phyloP scores from a whole-genome alignment of 1,139 yeast genomes.

The Zygoascus hellenicus region DNA sequence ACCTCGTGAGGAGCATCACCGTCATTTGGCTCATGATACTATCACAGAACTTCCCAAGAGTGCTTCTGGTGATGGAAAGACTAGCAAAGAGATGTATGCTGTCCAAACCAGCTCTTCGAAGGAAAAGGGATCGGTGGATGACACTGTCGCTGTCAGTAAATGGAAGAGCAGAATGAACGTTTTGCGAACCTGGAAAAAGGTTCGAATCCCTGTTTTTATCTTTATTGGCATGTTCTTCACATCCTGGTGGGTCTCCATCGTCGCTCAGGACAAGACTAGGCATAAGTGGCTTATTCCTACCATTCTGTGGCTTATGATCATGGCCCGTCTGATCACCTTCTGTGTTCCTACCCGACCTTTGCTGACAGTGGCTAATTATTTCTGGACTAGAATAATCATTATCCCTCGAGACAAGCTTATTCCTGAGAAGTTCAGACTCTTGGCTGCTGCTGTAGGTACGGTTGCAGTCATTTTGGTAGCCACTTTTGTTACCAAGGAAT shows the following conservation, averaged over 20 bases:
- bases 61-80: conserved; percentile 17
- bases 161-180: conserved; percentile 1
- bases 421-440: conserved; percentile 41
- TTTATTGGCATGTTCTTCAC: conserved; percentile 45
- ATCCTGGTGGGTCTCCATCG: conserved; percentile 60
- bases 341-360: conserved; percentile 42
- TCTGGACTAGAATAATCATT: conserved; percentile 43
- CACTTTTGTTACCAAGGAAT: conserved; percentile 51
- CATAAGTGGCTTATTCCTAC: conserved; percentile 62
- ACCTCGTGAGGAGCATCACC: conserved; percentile 18
- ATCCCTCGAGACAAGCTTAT: conserved; percentile 37
- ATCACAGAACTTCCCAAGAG: conserved; percentile 15
- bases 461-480: conserved; percentile 48
- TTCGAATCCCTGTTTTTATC: conserved; percentile 28
- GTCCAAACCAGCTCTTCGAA: conserved; percentile 15
- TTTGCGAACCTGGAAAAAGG: conserved; percentile 9
- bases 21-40: conserved; percentile 14
- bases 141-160: conserved; percentile 7
- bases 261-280: conserved; percentile 49
- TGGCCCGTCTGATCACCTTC: conserved; percentile 52
- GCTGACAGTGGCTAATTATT: conserved; percentile 28
- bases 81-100: conserved; percentile 6
- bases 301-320: conserved; percentile 47
- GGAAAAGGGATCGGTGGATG: conserved; percentile 12
- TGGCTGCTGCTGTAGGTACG: conserved; percentile 43